A percentile compares a stretch with the other conserved stretches of the same genome.
phyloP scores from a whole-genome alignment of 2,329 filamentous ascomycete genomes.

The Paecilomyces niveus region DNA sequence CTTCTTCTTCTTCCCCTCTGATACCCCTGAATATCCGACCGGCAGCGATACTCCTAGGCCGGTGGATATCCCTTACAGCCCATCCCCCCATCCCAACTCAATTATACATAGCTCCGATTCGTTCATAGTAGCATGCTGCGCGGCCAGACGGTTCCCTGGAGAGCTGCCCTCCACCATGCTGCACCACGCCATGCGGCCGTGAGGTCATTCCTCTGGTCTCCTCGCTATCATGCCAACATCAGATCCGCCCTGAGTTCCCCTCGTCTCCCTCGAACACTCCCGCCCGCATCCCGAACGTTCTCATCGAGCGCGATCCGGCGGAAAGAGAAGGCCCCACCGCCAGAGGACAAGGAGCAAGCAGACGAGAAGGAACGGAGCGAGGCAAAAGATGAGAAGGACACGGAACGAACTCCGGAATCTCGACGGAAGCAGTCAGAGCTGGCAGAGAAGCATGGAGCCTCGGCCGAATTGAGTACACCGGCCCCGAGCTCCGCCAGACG shows the following conservation, averaged over 20 bases:
- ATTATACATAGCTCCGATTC: slow-evolving; percentile 7
- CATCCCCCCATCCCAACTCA: slow-evolving; percentile 3
- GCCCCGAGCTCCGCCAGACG: slow-evolving; percentile 31
- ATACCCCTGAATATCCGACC: background rate
- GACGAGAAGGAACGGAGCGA: slow-evolving; percentile 38
- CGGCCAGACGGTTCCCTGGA: slow-evolving; percentile 59
- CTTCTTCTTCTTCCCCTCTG: background rate
- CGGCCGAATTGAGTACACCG: slow-evolving; percentile 23
- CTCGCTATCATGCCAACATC: slow-evolving; percentile 24
- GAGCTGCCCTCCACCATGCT: slow-evolving; percentile 50
- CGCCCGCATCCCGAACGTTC: slow-evolving; percentile 32
- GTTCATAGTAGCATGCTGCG: slow-evolving; percentile 52
- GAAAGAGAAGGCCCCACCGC: slow-evolving; percentile 51
- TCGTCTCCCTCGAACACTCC: slow-evolving; percentile 16
- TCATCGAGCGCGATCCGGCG: slow-evolving; percentile 41
- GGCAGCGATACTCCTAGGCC: background rate
- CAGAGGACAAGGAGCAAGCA: slow-evolving; percentile 22
- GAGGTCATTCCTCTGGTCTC: slow-evolving; percentile 22
- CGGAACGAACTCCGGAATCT: slow-evolving; percentile 29
- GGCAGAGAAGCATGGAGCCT: slow-evolving; percentile 19
- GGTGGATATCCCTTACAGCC: slow-evolving; percentile 8
- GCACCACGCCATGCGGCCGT: slow-evolving; percentile 36
- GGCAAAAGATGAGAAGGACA: slow-evolving; percentile 39
- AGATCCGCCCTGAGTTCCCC: slow-evolving; percentile 19
- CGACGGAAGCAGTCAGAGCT: slow-evolving; percentile 35